A percentile compares a stretch with the other conserved stretches of the same genome.
These are phyloP conservation scores for Penicillium atrosanguineum DNA, from an alignment of 495 filamentous ascomycete genomes.

Conservation along the genomic window DNA sequence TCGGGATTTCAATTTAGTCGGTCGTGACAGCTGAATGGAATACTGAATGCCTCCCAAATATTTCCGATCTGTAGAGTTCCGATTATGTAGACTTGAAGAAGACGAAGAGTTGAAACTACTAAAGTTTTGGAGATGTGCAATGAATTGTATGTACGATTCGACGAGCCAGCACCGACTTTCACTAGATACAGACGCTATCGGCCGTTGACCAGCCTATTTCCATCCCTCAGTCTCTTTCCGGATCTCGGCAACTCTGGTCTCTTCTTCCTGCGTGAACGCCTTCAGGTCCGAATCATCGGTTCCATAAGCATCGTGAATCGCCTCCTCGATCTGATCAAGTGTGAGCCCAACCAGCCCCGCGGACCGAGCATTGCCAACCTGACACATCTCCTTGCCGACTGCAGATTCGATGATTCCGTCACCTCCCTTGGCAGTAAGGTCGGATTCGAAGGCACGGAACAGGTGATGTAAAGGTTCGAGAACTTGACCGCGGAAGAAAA, in stretches of 20 bases:
- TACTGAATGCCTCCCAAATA: not conserved
- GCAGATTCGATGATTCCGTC: conserved; percentile 38
- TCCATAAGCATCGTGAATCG: conserved; percentile 33
- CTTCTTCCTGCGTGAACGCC: conserved; percentile 31
- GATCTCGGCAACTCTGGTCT: conserved; percentile 27
- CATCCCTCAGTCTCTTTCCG: conserved; percentile 22
- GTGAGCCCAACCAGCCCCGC: conserved; percentile 37
- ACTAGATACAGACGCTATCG: not conserved
- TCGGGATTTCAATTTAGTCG: not conserved
- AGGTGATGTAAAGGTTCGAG: conserved; percentile 33
- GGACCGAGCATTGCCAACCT: conserved; percentile 37
- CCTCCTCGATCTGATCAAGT: conserved; percentile 40
- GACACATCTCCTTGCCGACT: conserved; percentile 40
- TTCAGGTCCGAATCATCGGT: conserved; percentile 29
- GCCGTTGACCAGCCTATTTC: not conserved
- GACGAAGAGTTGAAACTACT: not conserved
- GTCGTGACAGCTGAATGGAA: not conserved
- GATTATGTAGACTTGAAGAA: not conserved
- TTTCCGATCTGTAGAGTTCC: not conserved
- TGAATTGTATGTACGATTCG: not conserved
- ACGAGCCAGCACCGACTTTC: not conserved
- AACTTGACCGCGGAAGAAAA: conserved; percentile 40
- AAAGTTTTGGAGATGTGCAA: not conserved
- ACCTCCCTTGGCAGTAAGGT: conserved; percentile 37
- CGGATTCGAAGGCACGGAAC: conserved; percentile 34